Evolutionary conservation across 768 basidiomycete species (phyloP).

Genomic region (Lactarius sanguifluus): DNA sequence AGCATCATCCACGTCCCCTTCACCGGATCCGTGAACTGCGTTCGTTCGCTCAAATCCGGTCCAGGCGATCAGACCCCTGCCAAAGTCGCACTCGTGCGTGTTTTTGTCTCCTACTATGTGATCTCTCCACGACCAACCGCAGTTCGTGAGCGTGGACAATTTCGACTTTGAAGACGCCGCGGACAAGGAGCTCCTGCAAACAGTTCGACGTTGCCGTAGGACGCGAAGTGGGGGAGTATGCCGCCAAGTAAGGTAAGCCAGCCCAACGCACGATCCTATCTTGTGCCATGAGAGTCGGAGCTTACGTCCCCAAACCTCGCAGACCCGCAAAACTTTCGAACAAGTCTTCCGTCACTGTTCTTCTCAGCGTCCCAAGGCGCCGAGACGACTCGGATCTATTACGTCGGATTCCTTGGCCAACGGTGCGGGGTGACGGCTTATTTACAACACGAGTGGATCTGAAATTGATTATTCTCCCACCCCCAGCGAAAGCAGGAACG

Average conservation of each 20-base stretch:
- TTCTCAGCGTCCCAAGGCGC: constrained; percentile 80
- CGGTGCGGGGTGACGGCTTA: constrained; percentile 66
- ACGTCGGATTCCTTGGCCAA: constrained; percentile 80
- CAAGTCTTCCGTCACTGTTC: constrained; percentile 80
- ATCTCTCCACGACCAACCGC: too few relatives aligned
- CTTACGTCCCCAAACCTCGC: neutral
- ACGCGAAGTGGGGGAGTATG: constrained; percentile 81
- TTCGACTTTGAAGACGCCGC: constrained; percentile 79
- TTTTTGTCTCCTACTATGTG: too few relatives aligned
- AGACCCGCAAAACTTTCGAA: constrained; percentile 88
- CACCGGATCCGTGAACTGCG: constrained; percentile 84
- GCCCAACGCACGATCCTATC: too few relatives aligned
- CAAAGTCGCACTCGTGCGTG: constrained; percentile 66
- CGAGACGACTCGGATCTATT: constrained; percentile 74
- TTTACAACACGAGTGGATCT: neutral
- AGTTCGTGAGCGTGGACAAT: constrained; percentile 78
- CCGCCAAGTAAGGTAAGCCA: constrained; percentile 64
- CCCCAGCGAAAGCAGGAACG: constrained; percentile 71
- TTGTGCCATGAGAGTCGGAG: neutral
- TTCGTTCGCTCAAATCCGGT: constrained; percentile 77
- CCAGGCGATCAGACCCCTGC: constrained; percentile 75
- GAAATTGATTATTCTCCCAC: constrained; percentile 1
- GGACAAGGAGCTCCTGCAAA: constrained; percentile 63
- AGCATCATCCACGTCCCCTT: constrained; percentile 86
- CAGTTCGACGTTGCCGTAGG: constrained; percentile 69